Percentiles rank a stretch among this genome's conserved stretches.
Conservation (phyloP, 768 basidiomycete genomes). For the Boletus rufocinnamomeus region DNA sequence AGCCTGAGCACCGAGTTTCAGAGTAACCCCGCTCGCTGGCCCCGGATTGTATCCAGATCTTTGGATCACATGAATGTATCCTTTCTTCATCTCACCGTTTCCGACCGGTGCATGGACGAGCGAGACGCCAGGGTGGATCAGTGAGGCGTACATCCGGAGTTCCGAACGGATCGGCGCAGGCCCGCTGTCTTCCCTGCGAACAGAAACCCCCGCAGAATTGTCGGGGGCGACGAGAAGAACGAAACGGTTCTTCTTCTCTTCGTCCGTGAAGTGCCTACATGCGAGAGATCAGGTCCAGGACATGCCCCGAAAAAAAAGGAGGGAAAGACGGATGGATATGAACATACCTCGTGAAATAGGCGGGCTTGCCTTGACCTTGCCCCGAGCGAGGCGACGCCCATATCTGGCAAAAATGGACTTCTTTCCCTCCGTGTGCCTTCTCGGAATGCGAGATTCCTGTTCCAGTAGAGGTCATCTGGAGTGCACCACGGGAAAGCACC, state of each 20-base stretch:
- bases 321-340: not conserved
- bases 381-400: constrained; percentile 55
- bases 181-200: constrained; percentile 65
- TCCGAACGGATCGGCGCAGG: constrained; percentile 80
- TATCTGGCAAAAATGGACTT: constrained; percentile 68
- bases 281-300: not conserved
- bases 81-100: constrained; percentile 51
- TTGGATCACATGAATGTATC: constrained; percentile 86
- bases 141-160: constrained; percentile 70
- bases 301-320: not conserved
- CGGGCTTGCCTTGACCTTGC: constrained; percentile 45
- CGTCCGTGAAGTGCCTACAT: constrained; percentile 71
- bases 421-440: constrained; percentile 49
- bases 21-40: constrained; percentile 53
- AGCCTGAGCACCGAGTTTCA: constrained; percentile 51
- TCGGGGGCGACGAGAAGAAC: constrained; percentile 77
- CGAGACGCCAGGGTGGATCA: constrained; percentile 59
- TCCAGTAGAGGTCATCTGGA: constrained; percentile 91
- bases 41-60: constrained; percentile 75
- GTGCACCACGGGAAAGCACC: constrained; percentile 81
- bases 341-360: constrained; percentile 77
- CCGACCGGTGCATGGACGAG: constrained; percentile 51
- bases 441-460: constrained; percentile 89
- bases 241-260: constrained; percentile 75
- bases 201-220: constrained; percentile 54